Evolutionary conservation across 768 basidiomycete species (phyloP).

Genomic region (Kwoniella botswanensis): DNA sequence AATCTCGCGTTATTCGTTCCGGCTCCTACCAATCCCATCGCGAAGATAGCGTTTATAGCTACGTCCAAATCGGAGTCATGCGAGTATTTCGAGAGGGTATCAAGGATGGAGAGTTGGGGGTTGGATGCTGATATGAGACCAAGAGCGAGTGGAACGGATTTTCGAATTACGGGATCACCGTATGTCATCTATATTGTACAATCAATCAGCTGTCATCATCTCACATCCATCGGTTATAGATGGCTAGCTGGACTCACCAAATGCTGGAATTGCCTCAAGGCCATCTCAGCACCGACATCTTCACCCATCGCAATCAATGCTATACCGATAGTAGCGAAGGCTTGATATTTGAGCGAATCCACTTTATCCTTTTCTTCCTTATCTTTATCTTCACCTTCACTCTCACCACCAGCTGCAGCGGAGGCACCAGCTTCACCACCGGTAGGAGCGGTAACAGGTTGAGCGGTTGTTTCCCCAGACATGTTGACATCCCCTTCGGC

Average conservation of each 20-base stretch:
- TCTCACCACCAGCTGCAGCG: conserved; percentile 15
- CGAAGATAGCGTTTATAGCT: conserved; percentile 94
- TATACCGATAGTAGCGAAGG: conserved; percentile 91
- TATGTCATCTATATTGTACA: conserved; percentile 82
- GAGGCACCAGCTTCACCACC: conserved; percentile 11
- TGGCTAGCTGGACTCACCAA: conserved; percentile 65
- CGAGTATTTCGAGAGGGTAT: conserved; percentile 97
- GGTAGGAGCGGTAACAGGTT: conserved; percentile 23
- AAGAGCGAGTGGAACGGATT: conserved; percentile 90
- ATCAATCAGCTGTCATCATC: neutral
- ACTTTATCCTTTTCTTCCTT: conserved; percentile 65
- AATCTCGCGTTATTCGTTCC: conserved; percentile 98
- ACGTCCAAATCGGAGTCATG: conserved; percentile 98
- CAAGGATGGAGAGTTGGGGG: conserved; percentile 89
- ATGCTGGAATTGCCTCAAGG: conserved; percentile 95
- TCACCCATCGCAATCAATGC: conserved; percentile 97
- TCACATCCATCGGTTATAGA: too few relatives aligned
- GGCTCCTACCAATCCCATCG: conserved; percentile 97
- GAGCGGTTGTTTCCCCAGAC: conserved; percentile 21
- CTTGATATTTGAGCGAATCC: conserved; percentile 67
- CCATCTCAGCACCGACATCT: conserved; percentile 97
- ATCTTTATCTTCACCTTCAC: conserved; percentile 47
- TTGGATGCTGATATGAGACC: conserved; percentile 95
- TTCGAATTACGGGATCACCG: conserved; percentile 89
- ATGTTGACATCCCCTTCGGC: conserved; percentile 41